Conservation (phyloP, 352 stramenopile genomes). For the Globisporangium perplexum region DNA sequence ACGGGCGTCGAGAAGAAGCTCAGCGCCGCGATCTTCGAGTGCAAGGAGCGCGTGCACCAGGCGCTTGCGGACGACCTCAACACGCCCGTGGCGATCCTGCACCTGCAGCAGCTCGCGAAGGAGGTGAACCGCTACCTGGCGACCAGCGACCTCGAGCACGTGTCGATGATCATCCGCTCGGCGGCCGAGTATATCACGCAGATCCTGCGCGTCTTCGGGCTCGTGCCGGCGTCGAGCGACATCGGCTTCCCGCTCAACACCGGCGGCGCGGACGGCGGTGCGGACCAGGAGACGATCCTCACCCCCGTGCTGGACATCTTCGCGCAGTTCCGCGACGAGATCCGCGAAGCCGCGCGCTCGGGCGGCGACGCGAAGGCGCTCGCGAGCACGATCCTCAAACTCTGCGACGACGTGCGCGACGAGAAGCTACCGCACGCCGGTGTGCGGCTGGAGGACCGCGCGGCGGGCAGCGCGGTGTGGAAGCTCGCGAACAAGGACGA, state of each 20-base stretch:
- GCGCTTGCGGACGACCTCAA: conserved; percentile 90
- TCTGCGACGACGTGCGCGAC: conserved; percentile 88
- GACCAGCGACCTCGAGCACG: conserved; percentile 40
- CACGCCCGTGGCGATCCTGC: conserved; percentile 74
- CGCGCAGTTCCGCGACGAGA: conserved; percentile 81
- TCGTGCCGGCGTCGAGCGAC: conserved; percentile 63
- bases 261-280: conserved; percentile 19
- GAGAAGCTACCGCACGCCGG: conserved; percentile 85
- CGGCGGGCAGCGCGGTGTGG: conserved; percentile 68
- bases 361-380: conserved; percentile 43
- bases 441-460: conserved; percentile 85
- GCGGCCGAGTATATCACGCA: conserved; percentile 86
- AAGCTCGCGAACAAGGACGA: conserved; percentile 91
- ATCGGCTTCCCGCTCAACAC: conserved; percentile 74
- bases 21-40: conserved; percentile 51
- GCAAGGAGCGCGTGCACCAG: conserved; percentile 75
- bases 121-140: conserved; percentile 83
- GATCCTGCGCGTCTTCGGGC: conserved; percentile 82
- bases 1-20: conserved; percentile 69
- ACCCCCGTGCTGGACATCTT: conserved; percentile 89
- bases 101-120: conserved; percentile 75
- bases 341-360: conserved; percentile 64
- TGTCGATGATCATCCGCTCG: conserved; percentile 77
- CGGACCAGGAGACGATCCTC: conserved; percentile 75
- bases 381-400: conserved; percentile 60